Evolutionary conservation across 1,284 basidiomycete genomes (phyloP), one percentile per base, ranked within the genome.

Genomic region (Ustilago nuda): DNA sequence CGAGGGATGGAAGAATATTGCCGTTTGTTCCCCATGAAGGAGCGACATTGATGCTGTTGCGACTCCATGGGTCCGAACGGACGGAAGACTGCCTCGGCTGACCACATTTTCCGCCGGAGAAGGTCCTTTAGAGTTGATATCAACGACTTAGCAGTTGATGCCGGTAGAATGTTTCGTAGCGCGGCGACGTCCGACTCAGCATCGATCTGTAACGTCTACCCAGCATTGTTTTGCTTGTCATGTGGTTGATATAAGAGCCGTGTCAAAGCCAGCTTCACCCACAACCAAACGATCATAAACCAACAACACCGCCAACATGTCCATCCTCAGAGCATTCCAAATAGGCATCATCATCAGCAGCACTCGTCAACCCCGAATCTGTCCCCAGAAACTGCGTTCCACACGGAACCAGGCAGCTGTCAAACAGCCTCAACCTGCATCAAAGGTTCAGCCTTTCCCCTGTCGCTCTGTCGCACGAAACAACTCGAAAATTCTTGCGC

Each of bases 351-450:
- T 39, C 37, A 39, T 39, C 37, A 17, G 37, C 9, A 48, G 45
- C 23, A 48, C 45, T 23, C 45, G 45, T 8, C 9, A 9, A 8
- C 45, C 45, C 23, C 45, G 45, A 19, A 19, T 48, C 6, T 48
- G 45, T 48, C 23, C 45, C 19, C 45, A 48, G 6, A 48, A 23
- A 48, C n/a, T 19, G 6, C 9, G n/a, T 30, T 48, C 8, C 23
- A 48, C 45, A 27, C 19, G n/a, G 45, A 48, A 48, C 45, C 45
- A 48, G 45, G 45, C 45, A 48, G 45, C 45, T 48, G n/a, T 48
- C 45, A 48, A 27, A 30, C 8, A 7, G 45, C 9, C 12, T 17
- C 15, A 23, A 50, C 13, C 8, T 13, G 3, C 9, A 32, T n/a
- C 17, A 23, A 30, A 19, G 23, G n/a, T 41, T 17, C 46, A 48